Percentiles rank a stretch among this genome's conserved stretches.
These are phyloP conservation scores for Plectosphaerella sp. DNA, from an alignment of 2,329 filamentous ascomycete species.

Conservation along the genomic window DNA sequence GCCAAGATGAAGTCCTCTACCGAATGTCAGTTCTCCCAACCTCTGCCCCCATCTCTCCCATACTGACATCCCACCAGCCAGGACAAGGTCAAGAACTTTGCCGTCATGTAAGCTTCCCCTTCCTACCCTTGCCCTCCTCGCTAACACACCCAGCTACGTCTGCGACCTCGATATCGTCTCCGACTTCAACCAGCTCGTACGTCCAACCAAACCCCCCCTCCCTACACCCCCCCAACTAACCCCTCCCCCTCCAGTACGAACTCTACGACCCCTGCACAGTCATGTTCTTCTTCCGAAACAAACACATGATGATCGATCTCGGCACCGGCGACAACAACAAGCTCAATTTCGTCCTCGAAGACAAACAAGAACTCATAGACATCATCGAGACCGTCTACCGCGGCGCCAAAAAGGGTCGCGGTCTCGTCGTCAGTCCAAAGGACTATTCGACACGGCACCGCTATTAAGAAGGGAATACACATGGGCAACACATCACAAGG, in stretches of 20 bases:
- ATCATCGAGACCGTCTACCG: slow-evolving; percentile 98
- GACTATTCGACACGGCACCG: slow-evolving; percentile 39
- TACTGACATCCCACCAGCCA: neutral
- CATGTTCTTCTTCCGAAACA: slow-evolving; percentile 97
- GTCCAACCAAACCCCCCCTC: slow-evolving; percentile 8
- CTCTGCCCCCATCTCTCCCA: neutral
- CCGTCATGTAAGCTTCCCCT: slow-evolving; percentile 65
- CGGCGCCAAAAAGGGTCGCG: slow-evolving; percentile 95
- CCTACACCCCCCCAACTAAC: slow-evolving; percentile 3
- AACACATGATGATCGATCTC: slow-evolving; percentile 98
- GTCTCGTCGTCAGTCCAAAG: slow-evolving; percentile 95
- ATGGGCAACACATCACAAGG: neutral
- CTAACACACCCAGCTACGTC: slow-evolving; percentile 31
- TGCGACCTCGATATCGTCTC: slow-evolving; percentile 90
- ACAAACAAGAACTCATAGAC: slow-evolving; percentile 98
- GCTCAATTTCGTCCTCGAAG: slow-evolving; percentile 77
- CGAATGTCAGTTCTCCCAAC: slow-evolving; percentile 59
- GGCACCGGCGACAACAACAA: slow-evolving; percentile 99
- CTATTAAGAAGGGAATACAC: slow-evolving; percentile 18
- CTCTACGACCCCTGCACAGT: slow-evolving; percentile 88
- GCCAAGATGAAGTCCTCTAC: slow-evolving; percentile 88
- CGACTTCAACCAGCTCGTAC: slow-evolving; percentile 77
- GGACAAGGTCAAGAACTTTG: slow-evolving; percentile 89
- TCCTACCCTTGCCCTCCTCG: neutral
- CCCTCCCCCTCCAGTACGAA: slow-evolving; percentile 30